A percentile compares a stretch with the other conserved stretches of the same genome.
Evolutionary conservation across 768 basidiomycete genomes (phyloP).

Genomic region (Tricholoma hemisulphureum): DNA sequence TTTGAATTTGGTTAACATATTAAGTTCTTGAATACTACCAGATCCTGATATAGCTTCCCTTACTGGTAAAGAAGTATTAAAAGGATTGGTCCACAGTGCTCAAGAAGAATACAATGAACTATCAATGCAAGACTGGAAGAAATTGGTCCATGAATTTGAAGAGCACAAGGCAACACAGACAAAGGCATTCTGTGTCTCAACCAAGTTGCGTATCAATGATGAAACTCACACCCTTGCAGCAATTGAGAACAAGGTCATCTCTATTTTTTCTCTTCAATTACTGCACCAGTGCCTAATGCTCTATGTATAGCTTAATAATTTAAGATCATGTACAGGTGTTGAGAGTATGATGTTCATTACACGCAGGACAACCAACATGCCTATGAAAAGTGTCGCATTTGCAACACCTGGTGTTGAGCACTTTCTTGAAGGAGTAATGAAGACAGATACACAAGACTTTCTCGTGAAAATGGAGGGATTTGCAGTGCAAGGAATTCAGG

Average conservation of each 20-base stretch:
- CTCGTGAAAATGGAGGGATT: conserved; percentile 8
- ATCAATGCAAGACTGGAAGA: too few relatives aligned
- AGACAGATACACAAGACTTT: conserved; percentile 8
- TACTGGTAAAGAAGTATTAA: too few relatives aligned
- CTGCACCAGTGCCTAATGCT: background rate
- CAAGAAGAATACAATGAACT: too few relatives aligned
- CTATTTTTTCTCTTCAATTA: background rate
- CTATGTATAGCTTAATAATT: background rate
- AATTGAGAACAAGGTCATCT: conserved; percentile 4
- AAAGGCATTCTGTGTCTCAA: background rate
- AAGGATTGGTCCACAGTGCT: too few relatives aligned
- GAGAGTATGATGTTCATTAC: background rate
- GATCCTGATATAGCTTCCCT: too few relatives aligned
- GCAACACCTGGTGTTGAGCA: conserved; percentile 5
- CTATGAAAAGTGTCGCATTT: conserved; percentile 1
- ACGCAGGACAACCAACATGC: background rate
- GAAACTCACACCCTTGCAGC: background rate
- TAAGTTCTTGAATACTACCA: background rate
- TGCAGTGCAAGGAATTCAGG: too few relatives aligned
- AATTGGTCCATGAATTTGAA: too few relatives aligned
- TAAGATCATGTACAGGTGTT: too few relatives aligned
- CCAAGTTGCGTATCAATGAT: background rate
- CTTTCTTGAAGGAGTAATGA: conserved; percentile 5
- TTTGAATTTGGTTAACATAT: background rate
- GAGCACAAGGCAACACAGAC: too few relatives aligned